A percentile compares a stretch with the other conserved stretches of the same genome.
Evolutionary conservation across 75 land plant species (phyloP).

Genomic region (Pseudotsuga menziesii): DNA sequence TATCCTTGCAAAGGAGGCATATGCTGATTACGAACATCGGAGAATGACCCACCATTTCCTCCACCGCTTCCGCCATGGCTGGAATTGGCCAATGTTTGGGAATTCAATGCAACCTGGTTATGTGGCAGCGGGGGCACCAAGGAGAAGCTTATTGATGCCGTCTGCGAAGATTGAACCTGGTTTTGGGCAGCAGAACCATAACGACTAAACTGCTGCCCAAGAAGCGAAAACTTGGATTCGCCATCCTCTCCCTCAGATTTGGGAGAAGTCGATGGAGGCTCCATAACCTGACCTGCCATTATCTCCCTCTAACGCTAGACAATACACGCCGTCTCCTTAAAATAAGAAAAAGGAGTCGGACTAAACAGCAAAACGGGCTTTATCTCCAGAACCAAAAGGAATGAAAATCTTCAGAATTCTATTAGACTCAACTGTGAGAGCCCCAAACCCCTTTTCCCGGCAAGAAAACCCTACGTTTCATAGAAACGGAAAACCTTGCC

Average conservation of each 20-base stretch:
- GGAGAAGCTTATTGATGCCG: background rate
- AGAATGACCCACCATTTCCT: background rate
- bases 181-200: conserved; percentile 1
- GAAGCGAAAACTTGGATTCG: background rate
- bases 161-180: conserved; percentile 4
- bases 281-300: background rate
- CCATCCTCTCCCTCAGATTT: background rate
- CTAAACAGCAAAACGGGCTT: background rate
- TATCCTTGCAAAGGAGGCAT: background rate
- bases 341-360: background rate
- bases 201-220: background rate
- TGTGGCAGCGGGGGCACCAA: background rate
- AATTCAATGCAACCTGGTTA: background rate
- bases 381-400: background rate
- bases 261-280: background rate
- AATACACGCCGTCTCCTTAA: background rate
- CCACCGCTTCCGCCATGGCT: conserved; percentile 6
- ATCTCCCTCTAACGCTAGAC: background rate
- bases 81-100: background rate
- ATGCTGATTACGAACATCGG: background rate
- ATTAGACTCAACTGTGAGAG: background rate
- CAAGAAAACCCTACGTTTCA: background rate
- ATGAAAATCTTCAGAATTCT: background rate
- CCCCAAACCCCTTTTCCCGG: background rate
- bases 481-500: background rate